Evolutionary conservation across 192 early-diverging fungal species (phyloP), one percentile per base, ranked within the genome.

Genomic region (Chytriomyces sp.): DNA sequence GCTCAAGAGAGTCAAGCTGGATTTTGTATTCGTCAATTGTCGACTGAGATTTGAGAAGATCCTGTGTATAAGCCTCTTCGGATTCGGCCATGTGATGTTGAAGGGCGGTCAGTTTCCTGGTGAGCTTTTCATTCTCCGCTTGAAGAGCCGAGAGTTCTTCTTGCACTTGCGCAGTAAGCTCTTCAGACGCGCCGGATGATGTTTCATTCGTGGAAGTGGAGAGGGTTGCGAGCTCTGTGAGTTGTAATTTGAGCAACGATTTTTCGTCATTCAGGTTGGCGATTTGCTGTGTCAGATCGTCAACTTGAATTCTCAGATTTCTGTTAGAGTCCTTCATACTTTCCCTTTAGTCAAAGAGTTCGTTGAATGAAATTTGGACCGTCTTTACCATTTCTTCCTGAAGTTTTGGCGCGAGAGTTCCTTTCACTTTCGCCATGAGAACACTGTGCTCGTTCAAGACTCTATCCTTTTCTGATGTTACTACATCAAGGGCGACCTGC

Each of bases 351-450:
- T 57, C 16, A 20, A 13, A 57, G 53, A 48, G 2, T 23, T 11
- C 9, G 48, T 46, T 5, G 26, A n/a, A n/a, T n/a, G n/a, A n/a
- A n/a, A n/a, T n/a, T 35, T 61, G 28, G 43, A n/a, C 0, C 50
- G 61, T 46, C 4, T n/a, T 24, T 75, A 86, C 85, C 63, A 93
- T 92, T 69, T 98, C 95, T 10, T 89, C 91, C 78, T 95, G 93
- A 64, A 97, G 84, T 82, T 93, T 92, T 11, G 94, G 89, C 45
- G 87, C 90, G 3, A 97, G 79, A 0, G 92, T 90, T 45, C 90
- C 92, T 2, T 89, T 84, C 6, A 98, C 83, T 64, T 92, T 91
- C 35, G 91, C 93, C 57, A 97, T 79, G 16, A 96, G 79, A 49
- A 86, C 75, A 50, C 91, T 87, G 68, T 95, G 82, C 47, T 94